Evolutionary conservation across 202 grass and related monocot species (phyloP), one percentile per base, ranked within the genome.

Genomic region (Brachypodium distachyon): DNA sequence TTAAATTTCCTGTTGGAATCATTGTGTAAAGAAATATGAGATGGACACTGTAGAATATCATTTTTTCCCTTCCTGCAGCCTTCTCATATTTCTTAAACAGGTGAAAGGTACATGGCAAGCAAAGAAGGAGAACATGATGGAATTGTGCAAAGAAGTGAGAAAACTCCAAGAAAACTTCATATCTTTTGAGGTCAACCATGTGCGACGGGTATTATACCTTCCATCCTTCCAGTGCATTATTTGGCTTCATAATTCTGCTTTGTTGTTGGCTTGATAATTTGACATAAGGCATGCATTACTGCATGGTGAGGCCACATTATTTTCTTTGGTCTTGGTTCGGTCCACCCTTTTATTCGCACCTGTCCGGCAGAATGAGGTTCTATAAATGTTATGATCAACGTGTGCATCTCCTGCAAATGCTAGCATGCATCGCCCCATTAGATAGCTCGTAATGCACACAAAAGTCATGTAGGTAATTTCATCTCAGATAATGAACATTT

Each of bases 131-230:
- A 83, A 87, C 64, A 87, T 97, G 82, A 81, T 72, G 23, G 73
- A 80, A 72, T 81, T 97, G 17, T 90, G 83, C 80, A 84, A 90
- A 49, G 82, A 97, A 84, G 93, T 73, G 47, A 90, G 72, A 19
- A 63, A 59, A 69, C 79, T 93, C 13, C 86, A 89, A 83, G 74
- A 82, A 2, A 93, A 81, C 33, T 93, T 97, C 37, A 23, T 48
- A 25, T 82, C 82, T 67, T 97, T 97, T 69, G 79, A 90, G 42
- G 92, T 97, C 58, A 65, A 46, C 70, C 90, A 93, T 42, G 77
- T 97, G 33, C 84, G 52, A 83, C 80, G 85, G 85, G 93, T 97
- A 90, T 37, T 78, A 3, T 72, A 74, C 61, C 79, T 57, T 55
- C 57, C 49, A 32, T 50, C 43, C 18, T 47, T 67, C 12, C 41